phyloP scores from a whole-genome alignment of 352 stramenopile species.

The Phytophthora pistaciae region DNA sequence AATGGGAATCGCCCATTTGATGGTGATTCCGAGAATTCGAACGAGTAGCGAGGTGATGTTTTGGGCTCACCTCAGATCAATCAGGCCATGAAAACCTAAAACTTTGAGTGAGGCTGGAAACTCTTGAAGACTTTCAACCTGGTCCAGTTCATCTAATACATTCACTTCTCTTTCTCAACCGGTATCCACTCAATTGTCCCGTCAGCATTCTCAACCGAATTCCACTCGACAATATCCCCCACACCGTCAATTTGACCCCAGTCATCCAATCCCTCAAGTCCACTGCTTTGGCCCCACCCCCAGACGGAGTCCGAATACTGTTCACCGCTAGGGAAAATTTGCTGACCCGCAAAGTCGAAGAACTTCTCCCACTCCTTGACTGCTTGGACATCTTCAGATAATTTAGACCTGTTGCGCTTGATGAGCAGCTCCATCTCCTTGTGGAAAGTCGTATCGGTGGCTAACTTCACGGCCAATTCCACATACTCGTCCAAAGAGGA shows the following conservation, averaged over 20 bases:
- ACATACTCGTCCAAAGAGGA: conserved; percentile 62
- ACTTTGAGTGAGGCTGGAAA: no score
- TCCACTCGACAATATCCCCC: conserved; percentile 20
- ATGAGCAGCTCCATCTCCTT: conserved; percentile 55
- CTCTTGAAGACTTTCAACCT: no score
- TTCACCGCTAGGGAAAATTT: conserved; percentile 39
- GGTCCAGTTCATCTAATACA: no score
- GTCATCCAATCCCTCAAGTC: conserved; percentile 10
- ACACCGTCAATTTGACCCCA: conserved; percentile 9
- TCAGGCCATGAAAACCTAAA: no score
- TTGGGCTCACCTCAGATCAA: no score
- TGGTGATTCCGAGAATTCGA: background rate
- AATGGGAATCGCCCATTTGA: conserved; percentile 54
- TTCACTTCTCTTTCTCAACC: no score
- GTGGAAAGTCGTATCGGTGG: conserved; percentile 56
- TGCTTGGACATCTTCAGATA: conserved; percentile 56
- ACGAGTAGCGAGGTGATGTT: no score
- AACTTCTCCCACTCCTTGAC: conserved; percentile 82
- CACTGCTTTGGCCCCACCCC: conserved; percentile 9
- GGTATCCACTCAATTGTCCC: background rate
- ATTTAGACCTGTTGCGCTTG: conserved; percentile 36
- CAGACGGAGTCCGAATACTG: conserved; percentile 2
- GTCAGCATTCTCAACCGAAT: background rate
- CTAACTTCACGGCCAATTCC: conserved; percentile 57
- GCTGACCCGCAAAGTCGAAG: conserved; percentile 55